These are phyloP conservation scores for Scenedesmus sp. DNA, from an alignment of 163 green algal genomes.

Conservation along the genomic window DNA sequence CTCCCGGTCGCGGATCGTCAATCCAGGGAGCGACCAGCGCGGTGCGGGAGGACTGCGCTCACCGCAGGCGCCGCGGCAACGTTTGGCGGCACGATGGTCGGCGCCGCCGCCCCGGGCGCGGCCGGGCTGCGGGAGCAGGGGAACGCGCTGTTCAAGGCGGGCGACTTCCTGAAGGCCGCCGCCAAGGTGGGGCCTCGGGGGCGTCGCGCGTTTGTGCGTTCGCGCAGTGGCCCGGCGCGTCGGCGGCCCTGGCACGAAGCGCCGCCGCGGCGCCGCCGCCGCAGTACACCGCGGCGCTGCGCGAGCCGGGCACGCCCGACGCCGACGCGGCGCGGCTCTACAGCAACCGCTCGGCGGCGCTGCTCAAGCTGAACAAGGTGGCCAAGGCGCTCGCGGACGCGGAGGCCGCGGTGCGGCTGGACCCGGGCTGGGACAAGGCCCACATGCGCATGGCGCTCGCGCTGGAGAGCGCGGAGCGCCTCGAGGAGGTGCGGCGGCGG, in stretches of 20 bases:
- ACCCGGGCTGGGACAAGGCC: conserved; percentile 79
- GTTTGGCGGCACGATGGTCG: too few relatives aligned
- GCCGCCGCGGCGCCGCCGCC: conserved; percentile 64
- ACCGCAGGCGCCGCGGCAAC: too few relatives aligned
- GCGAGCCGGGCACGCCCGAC: not conserved
- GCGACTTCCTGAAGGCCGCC: conserved; percentile 80
- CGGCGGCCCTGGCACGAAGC: too few relatives aligned
- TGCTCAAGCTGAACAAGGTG: conserved; percentile 88
- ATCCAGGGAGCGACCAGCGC: too few relatives aligned
- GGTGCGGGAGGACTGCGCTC: too few relatives aligned
- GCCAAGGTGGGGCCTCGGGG: too few relatives aligned
- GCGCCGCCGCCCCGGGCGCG: not conserved
- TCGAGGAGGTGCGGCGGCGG: conserved; percentile 4
- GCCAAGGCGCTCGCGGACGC: conserved; percentile 82
- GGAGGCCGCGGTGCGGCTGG: conserved; percentile 66
- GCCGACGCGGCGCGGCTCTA: not conserved
- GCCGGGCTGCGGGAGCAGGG: conserved; percentile 66
- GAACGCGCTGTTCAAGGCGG: conserved; percentile 73
- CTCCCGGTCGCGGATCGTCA: too few relatives aligned
- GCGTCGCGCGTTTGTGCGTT: too few relatives aligned
- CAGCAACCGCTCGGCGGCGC: conserved; percentile 83
- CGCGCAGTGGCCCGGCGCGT: conserved; percentile 78
- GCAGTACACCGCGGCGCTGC: conserved; percentile 61
- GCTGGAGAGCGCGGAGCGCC: not conserved
- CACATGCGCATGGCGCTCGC: conserved; percentile 71